These are phyloP conservation scores for Coniochaeta sp. DNA, from an alignment of 2,329 filamentous ascomycete genomes.

Conservation along the genomic window DNA sequence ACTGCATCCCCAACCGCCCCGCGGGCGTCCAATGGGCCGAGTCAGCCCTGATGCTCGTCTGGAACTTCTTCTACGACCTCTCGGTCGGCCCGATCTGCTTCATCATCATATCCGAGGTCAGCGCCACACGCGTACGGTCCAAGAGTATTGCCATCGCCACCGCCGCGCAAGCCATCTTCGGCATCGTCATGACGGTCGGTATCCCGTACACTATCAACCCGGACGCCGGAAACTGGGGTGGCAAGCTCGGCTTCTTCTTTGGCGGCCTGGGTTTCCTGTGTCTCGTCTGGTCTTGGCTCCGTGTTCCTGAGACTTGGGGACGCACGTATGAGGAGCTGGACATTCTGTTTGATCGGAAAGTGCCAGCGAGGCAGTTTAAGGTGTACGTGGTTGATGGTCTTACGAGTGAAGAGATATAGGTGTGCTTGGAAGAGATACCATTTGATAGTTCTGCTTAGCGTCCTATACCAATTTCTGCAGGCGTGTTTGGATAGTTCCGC, in stretches of 20 bases:
- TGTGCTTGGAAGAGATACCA: not conserved
- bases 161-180: conserved; percentile 30
- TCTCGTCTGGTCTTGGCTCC: conserved; percentile 26
- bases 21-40: conserved; percentile 35
- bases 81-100: conserved; percentile 42
- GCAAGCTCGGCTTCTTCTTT: conserved; percentile 33
- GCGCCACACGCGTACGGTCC: conserved; percentile 33
- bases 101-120: conserved; percentile 46
- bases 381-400: conserved; percentile 34
- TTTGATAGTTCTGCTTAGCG: not conserved
- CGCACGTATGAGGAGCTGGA: conserved; percentile 20
- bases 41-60: conserved; percentile 41
- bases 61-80: conserved; percentile 43
- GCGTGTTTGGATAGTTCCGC: not conserved
- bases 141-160: conserved; percentile 37
- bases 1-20: conserved; percentile 33
- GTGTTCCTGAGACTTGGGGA: conserved; percentile 19
- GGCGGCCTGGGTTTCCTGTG: conserved; percentile 27
- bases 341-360: conserved; percentile 49
- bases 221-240: conserved; percentile 32
- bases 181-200: conserved; percentile 33
- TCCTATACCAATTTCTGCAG: not conserved
- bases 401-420: not conserved
- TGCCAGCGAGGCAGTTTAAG: conserved; percentile 62
- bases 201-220: conserved; percentile 37